These are phyloP conservation scores for Talaromyces albobiverticillius DNA, from an alignment of 2,329 filamentous ascomycete genomes.

Conservation along the genomic window DNA sequence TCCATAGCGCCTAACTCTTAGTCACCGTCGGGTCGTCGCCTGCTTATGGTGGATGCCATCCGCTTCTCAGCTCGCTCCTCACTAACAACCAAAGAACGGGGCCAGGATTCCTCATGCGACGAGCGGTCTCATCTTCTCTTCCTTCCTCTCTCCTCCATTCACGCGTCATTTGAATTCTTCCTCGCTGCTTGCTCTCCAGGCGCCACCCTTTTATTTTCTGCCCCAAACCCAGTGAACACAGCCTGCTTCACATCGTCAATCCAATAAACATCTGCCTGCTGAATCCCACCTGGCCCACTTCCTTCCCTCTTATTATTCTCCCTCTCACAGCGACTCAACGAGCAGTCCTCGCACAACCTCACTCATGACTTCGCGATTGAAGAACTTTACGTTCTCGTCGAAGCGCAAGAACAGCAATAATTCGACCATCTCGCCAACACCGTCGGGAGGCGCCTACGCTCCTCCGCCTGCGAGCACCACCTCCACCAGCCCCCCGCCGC, in stretches of 20 bases:
- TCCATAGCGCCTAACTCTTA: not conserved
- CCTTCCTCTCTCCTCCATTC: not conserved
- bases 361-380: slow-evolving; percentile 52
- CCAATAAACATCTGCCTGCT: too few species aligned
- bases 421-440: slow-evolving; percentile 30
- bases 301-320: slow-evolving; percentile 13
- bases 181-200: not conserved
- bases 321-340: slow-evolving; percentile 14
- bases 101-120: not conserved
- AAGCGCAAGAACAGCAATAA: slow-evolving; percentile 52
- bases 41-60: not conserved
- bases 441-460: slow-evolving; percentile 26
- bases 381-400: slow-evolving; percentile 46
- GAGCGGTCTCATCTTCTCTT: not conserved
- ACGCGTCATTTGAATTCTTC: not conserved
- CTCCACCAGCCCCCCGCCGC: slow-evolving; percentile 34
- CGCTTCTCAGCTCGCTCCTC: too few species aligned
- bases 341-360: slow-evolving; percentile 34
- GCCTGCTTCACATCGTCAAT: not conserved
- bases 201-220: not conserved
- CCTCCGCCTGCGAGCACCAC: slow-evolving; percentile 34
- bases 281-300: slow-evolving; percentile 9
- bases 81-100: not conserved
- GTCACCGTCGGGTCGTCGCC: not conserved
- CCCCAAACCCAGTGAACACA: not conserved